phyloP scores from a whole-genome alignment of 2,329 filamentous ascomycete genomes.

The Bipolaris zeicola region DNA sequence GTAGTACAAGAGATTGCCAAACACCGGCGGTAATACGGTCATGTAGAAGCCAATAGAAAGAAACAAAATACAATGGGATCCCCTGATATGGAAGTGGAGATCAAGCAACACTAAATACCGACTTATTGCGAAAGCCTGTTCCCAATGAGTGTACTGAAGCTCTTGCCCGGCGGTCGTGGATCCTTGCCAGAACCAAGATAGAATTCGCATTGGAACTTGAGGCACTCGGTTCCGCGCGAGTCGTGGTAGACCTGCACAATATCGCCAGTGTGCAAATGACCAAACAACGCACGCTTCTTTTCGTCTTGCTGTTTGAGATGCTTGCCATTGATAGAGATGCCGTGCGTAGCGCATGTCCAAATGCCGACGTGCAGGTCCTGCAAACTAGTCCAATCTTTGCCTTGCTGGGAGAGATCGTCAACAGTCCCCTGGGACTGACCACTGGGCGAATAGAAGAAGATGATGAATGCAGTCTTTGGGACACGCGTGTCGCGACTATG shows the following conservation, averaged over 20 bases:
- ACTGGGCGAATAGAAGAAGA: conserved; percentile 68
- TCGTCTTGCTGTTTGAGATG: conserved; percentile 63
- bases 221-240: conserved; percentile 35
- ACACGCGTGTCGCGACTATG: conserved; percentile 70
- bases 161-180: conserved; percentile 32
- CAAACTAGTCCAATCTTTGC: conserved; percentile 61
- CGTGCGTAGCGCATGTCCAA: conserved; percentile 76
- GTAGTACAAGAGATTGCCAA: neutral
- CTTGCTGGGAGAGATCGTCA: conserved; percentile 46
- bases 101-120: neutral
- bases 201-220: conserved; percentile 54
- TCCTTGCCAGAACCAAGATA: conserved; percentile 47
- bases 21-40: neutral
- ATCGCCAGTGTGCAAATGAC: conserved; percentile 77
- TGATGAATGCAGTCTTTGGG: conserved; percentile 79
- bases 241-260: conserved; percentile 72
- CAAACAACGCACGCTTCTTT: conserved; percentile 60
- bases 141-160: conserved; percentile 31
- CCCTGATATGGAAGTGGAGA: neutral
- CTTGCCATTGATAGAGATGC: conserved; percentile 78
- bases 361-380: conserved; percentile 70
- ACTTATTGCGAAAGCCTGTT: conserved; percentile 16
- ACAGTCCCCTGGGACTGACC: conserved; percentile 68
- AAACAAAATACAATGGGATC: neutral
- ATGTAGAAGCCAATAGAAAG: neutral